Base-by-base conservation (phyloP, 192 early-diverging fungal genomes). In the Entomortierella beljakovae region DNA sequence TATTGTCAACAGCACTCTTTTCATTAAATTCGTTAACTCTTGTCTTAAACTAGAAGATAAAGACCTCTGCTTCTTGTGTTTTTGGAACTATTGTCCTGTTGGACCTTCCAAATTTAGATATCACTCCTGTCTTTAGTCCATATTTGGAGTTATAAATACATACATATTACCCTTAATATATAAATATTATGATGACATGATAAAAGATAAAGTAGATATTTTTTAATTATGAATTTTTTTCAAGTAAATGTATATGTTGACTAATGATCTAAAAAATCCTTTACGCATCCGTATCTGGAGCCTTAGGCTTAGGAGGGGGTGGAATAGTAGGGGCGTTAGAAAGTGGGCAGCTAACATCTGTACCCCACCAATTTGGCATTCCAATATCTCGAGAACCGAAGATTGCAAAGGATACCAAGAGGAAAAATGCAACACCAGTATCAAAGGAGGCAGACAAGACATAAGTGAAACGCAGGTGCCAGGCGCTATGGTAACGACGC, bases 381-480 rank as follows among this genome's bases (percentile, higher is more conserved):
- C n/a, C 57, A 6, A 31, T 32, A 22, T 53, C 67, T 26, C 67
- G 67, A 49, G 60, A 60, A 8, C 57, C 60, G 57, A 84, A 72
- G 37, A 81, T 48, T 38, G 82, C 74, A 35, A 77, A 76, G 34
- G 68, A 80, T 6, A 80, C 35, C 35, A 68, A 56, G 13, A 76
- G 57, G 57, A 69, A 60, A 54, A 69, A 69, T 5, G 86, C 87
- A 9, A 84, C 81, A 51, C 84, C 84, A 31, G 84, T 83, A 48
- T 85, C 84, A 25, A 83, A 72, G 6, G 84, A 77, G 49, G 84
- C 84, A n/a, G 87, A 88, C 20, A 89, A 58, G 20, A 91, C 87
- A 80, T 89, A 92, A 70, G 88, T 90, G 81, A 90, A 92, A 55
- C 86, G 86, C 43, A 66, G 53, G 83, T 88, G 89, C 88, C 88